Evolutionary conservation across 768 basidiomycete genomes (phyloP), one percentile per base, ranked within the genome.

Genomic region (Pisolithus sp.): DNA sequence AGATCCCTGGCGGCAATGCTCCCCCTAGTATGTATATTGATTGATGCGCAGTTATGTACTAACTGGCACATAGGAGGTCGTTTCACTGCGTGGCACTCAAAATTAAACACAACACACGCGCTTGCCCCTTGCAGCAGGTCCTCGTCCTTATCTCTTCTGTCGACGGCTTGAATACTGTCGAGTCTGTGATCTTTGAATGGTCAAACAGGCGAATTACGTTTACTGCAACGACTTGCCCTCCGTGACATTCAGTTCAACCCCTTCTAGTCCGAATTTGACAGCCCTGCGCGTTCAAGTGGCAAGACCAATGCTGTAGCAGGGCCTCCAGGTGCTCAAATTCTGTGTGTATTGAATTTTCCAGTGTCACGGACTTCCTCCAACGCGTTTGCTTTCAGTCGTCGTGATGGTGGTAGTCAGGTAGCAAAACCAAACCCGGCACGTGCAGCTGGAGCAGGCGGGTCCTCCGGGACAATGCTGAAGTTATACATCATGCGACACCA

Each of bases 381-480:
- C 20, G 1, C n/a, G 8, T 39, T 20, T 39, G 18, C 12, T 15
- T 30, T 30, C 53, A 92, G 89, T 60, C 84, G 89, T 68, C 79
- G 90, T 59, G 88, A 89, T 58, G 78, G 80, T 54, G 80, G 78
- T 40, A 63, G 74, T 47, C 83, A 85, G 57, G 84, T 69, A 6
- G 64, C 85, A 45, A 83, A 79, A 68, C 92, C 93, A 21, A 93
- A 93, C 66, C 94, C 92, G 1, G 69, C 85, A 28, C 86, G 94
- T 53, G 85, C 93, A 38, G 93, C 94, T 24, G 93, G 95, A 39
- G 93, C 93, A 52, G 96, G 96, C 49, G 96, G 96, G 50, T 93
- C 90, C 36, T 91, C 87, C 52, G 95, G 92, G 75, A 99, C 96
- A 52, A 98, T 99, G 96, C 81, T 99, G 64, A 93, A 91, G 73